A percentile compares a stretch with the other conserved stretches of the same genome.
Conservation (phyloP, 2,329 filamentous ascomycete species). For the Plenodomus lindquistii region DNA sequence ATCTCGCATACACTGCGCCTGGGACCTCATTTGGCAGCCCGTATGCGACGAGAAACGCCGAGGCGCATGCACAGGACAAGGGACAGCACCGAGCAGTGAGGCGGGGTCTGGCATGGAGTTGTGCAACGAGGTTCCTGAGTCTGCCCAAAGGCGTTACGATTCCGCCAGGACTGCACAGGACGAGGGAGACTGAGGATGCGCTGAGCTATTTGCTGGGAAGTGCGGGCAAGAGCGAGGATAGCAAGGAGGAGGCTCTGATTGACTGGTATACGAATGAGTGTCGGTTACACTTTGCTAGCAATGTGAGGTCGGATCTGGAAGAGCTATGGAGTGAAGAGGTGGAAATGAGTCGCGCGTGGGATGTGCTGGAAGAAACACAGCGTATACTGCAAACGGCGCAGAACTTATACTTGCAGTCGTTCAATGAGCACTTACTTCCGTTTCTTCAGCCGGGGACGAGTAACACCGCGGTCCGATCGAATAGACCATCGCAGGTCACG, state of each 20-base stretch:
- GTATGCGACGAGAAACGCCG: slow-evolving; percentile 26
- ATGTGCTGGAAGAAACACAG: slow-evolving; percentile 43
- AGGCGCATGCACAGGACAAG: slow-evolving; percentile 38
- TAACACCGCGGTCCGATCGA: slow-evolving; percentile 35
- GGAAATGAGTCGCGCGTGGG: slow-evolving; percentile 28
- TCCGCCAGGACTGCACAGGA: slow-evolving; percentile 20
- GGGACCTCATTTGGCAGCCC: slow-evolving; percentile 48
- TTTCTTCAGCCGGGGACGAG: slow-evolving; percentile 30
- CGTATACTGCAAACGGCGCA: slow-evolving; percentile 43
- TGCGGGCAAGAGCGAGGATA: slow-evolving; percentile 36
- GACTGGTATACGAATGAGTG: slow-evolving; percentile 54
- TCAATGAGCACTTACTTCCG: slow-evolving; percentile 40
- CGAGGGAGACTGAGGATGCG: slow-evolving; percentile 42
- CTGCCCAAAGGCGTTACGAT: slow-evolving; percentile 34
- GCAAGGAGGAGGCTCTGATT: slow-evolving; percentile 35
- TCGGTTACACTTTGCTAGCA: slow-evolving; percentile 46
- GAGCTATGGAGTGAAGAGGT: slow-evolving; percentile 37
- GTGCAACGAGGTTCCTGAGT: slow-evolving; percentile 50
- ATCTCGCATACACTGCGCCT: slow-evolving; percentile 46
- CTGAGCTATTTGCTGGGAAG: slow-evolving; percentile 41
- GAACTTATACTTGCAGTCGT: slow-evolving; percentile 41
- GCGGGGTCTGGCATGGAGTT: slow-evolving; percentile 51
- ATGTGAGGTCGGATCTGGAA: slow-evolving; percentile 32
- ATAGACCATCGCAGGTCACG: slow-evolving; percentile 42
- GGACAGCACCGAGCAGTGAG: slow-evolving; percentile 40